Base-by-base conservation (phyloP, 2,329 filamentous ascomycete species). In the Hirsutella rhossiliensis region DNA sequence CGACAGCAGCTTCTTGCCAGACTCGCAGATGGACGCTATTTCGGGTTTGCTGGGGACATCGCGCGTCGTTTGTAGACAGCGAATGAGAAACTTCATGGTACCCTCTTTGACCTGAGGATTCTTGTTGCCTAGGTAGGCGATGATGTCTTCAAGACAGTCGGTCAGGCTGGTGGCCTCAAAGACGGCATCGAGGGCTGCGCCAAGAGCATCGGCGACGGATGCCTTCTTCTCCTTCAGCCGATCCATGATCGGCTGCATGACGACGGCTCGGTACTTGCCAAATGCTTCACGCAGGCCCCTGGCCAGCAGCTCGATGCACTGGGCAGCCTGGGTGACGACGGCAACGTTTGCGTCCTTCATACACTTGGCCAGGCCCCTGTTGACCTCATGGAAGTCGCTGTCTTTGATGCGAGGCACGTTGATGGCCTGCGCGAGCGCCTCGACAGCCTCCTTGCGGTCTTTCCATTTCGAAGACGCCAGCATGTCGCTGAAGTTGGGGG, bases 321-420 rank as follows among this genome's bases (percentile, higher is more conserved):
- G 89, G 3, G 90, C 92, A 6, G 94, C 90, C 50, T 92, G 82
- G 2, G 84, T 92, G 18, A 96, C 92, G 41, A 97, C 92, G 5
- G 87, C 84, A 52, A 98, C 84, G 58, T 98, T 98, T 54, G 94
- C 92, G 54, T 98, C 94, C 64, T 98, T 98, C 92, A 98, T 98
- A 54, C 80, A 87, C 64, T 97, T 98, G 38, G 92, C 90, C 44
- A 97, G 73, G 4, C 79, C 82, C 48, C 86, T 77, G 45, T 86
- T 79, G 52, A 97, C 75, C 55, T 97, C 90, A 59, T 82, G 78
- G 57, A 88, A 97, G 44, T 87, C 83, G 7, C 80, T 86, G 53
- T 97, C 90, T 62, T 95, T 94, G 62, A 98, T 95, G 48, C 83
- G 78, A 13, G 90, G 88, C 36, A 94, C 82, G 54, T 94, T 94